Percentiles rank a stretch among this genome's conserved stretches.
These are phyloP conservation scores for Eucalyptus cladocalyx DNA, from an alignment of 345 rosid genomes.

Conservation along the genomic window DNA sequence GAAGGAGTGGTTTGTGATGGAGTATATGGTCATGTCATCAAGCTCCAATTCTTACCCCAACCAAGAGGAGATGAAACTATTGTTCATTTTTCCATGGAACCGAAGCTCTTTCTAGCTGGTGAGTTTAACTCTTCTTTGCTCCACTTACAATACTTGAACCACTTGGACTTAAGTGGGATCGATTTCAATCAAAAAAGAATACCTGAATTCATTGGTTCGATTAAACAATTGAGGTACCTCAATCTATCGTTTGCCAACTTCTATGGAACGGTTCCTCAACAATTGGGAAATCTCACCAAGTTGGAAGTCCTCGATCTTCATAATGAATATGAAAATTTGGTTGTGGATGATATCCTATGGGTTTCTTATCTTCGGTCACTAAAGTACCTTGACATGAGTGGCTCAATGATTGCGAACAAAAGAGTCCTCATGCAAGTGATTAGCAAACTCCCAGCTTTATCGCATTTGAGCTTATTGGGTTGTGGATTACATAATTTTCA, in stretches of 20 bases:
- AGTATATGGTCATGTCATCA: neutral
- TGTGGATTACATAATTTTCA: neutral
- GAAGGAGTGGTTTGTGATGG: neutral
- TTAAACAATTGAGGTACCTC: neutral
- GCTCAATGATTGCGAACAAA: neutral
- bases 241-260: neutral
- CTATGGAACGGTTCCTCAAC: neutral
- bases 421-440: neutral
- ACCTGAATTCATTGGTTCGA: accelerated
- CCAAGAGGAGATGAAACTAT: neutral
- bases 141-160: neutral
- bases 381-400: neutral
- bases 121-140: neutral
- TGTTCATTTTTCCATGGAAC: neutral
- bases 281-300: neutral
- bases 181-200: neutral
- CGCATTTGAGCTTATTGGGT: neutral
- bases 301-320: neutral
- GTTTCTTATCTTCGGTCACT: neutral
- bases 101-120: neutral
- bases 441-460: neutral
- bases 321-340: neutral
- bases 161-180: neutral
- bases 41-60: neutral
- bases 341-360: neutral